Evolutionary conservation across 441 rosid genomes (phyloP), one percentile per base, ranked within the genome.

Genomic region (Biscutella laevigata): DNA sequence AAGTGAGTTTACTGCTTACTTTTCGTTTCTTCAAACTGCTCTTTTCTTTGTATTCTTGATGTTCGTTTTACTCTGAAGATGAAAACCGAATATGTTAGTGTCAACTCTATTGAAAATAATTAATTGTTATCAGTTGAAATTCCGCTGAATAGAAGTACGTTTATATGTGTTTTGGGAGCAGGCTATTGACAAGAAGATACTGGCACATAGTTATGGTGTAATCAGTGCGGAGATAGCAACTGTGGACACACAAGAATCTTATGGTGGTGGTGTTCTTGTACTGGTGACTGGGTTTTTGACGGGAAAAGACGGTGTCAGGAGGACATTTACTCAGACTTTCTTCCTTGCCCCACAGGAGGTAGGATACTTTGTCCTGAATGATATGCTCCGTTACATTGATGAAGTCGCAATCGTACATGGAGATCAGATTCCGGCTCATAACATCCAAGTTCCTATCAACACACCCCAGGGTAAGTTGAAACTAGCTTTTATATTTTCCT

Each of bases 271-370:
- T 44, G 82, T 86, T 63, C 84, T 83, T 45, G 89, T 92, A 28
- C 71, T 80, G 80, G 92, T 88, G 61, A 83, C 87, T 48, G 98
- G 98, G 59, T 79, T 73, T 53, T 65, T 86, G 66, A 83, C 70
- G 50, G 69, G 67, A 21, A 82, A 76, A 64, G 75, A 81, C 55
- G 52, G 46, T 62, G 61, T 63, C 40, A 73, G 77, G 69, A 77
- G 95, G 82, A 83, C 77, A 64, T 92, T 92, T 73, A 74, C 82
- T 45, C 86, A 92, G 73, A 86, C 94, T 0, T 92, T 92, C 74
- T 92, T 88, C 62, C 95, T 92, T 63, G 96, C 96, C 28, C 96
- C 96, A 28, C 96, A 88, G 48, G 91, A 82, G 75, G 83, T 69
- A 13, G 96, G 96, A 10, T 88, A 69, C 71, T 92, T 88, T 73